Base-by-base conservation (phyloP, 2,329 filamentous ascomycete genomes). In the Penicillium sp. region DNA sequence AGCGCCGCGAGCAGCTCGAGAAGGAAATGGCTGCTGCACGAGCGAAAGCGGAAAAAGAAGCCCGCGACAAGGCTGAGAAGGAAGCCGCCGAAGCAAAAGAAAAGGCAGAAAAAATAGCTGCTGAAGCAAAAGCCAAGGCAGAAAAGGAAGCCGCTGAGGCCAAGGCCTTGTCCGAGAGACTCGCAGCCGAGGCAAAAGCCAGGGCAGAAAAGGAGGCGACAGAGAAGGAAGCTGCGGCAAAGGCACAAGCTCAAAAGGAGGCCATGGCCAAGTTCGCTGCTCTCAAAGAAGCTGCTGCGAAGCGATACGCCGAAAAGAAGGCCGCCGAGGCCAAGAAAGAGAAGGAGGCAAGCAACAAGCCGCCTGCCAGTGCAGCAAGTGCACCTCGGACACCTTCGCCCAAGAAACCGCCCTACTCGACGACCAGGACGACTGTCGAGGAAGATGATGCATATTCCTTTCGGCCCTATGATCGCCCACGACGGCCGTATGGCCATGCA, bases 391-490 rank as follows among this genome's bases (percentile, higher is more conserved):
- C 67, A 2, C 68, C 71, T 28, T 73, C 71, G 28, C 71, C 69
- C 46, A 71, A 70, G 55, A 72, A 68, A 52, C 66, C 68, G 35
- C 58, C 65, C 12, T 64, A 66, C 3, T 63, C 70, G 41, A 66
- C 69, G 15, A 66, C 66, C 38, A 68, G 65, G 23, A 69, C 64
- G 15, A 68, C 73, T 20, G 64, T 71, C 23, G 81, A 81, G 18
- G 81, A 86, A 43, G 83, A 86, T 44, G 81, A 86, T 55, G 75
- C 78, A 3, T 83, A 87, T 67, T 90, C 87, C 1, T 91, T 82
- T 69, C 83, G 87, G 43, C 87, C 88, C 0, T 91, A 91, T 67
- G 87, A 92, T 65, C 79, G 82, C 58, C 80, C 84, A 2, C 83
- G 79, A 62, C 76, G 76, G 46, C 76, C 78, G 15, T 80, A 82